A percentile compares a stretch with the other conserved stretches of the same genome.
These are phyloP conservation scores for Coniochaeta pulveracea DNA, from an alignment of 2,329 filamentous ascomycete genomes.

Conservation along the genomic window DNA sequence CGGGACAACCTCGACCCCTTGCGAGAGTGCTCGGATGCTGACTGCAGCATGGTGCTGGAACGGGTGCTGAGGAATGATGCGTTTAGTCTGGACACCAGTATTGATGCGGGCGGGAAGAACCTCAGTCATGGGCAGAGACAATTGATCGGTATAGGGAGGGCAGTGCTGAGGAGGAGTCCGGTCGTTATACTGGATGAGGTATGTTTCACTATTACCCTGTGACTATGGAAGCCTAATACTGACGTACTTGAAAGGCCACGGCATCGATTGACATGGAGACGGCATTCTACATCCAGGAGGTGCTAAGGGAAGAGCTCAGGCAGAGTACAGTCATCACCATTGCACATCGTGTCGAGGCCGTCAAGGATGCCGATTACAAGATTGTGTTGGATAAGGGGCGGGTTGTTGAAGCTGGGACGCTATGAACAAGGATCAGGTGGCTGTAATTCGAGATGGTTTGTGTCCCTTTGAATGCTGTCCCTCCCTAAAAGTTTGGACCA, in stretches of 20 bases:
- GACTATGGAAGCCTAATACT: slow-evolving; percentile 2
- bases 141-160: slow-evolving; percentile 47
- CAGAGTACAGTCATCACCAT: slow-evolving; percentile 53
- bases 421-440: too few relatives aligned
- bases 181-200: slow-evolving; percentile 50
- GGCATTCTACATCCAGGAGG: slow-evolving; percentile 43
- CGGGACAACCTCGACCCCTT: slow-evolving; percentile 60
- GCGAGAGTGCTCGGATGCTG: slow-evolving; percentile 39
- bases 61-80: slow-evolving; percentile 41
- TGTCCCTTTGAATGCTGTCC: too few relatives aligned
- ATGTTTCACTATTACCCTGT: slow-evolving; percentile 1
- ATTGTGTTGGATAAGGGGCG: slow-evolving; percentile 39
- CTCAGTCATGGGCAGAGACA: slow-evolving; percentile 53
- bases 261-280: slow-evolving; percentile 51
- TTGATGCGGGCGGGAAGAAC: slow-evolving; percentile 50
- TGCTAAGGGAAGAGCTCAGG: slow-evolving; percentile 41
- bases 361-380: slow-evolving; percentile 44
- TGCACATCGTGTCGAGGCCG: slow-evolving; percentile 53
- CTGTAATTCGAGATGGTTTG: too few relatives aligned
- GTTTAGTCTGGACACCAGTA: slow-evolving; percentile 33
- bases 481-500: too few relatives aligned
- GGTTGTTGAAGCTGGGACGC: too few relatives aligned
- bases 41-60: slow-evolving; percentile 38
- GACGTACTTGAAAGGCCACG: slow-evolving; percentile 30
- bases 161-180: slow-evolving; percentile 47